phyloP scores from a whole-genome alignment of 352 stramenopile species.

The Pelagophyceae sp. region DNA sequence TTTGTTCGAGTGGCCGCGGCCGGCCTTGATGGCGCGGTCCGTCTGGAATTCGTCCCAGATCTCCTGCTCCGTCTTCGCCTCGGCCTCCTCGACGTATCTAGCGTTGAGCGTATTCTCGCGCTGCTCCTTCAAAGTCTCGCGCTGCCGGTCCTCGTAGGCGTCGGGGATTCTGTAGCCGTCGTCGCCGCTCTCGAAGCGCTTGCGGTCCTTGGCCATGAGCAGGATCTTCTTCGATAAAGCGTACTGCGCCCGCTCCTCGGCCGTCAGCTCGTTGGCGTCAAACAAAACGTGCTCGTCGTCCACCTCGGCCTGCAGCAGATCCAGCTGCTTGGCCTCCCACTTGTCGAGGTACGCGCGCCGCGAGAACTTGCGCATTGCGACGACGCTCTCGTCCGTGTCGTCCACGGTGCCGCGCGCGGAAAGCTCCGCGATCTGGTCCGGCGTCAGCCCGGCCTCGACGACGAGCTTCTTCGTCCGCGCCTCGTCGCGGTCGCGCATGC shows the following conservation, averaged over 20 bases:
- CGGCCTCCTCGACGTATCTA: slow-evolving; percentile 79
- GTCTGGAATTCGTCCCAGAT: slow-evolving; percentile 95
- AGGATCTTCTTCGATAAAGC: slow-evolving; percentile 77
- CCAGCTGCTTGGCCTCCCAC: slow-evolving; percentile 90
- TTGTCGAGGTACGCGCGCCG: slow-evolving; percentile 93
- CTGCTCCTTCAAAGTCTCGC: slow-evolving; percentile 71
- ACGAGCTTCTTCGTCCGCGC: slow-evolving; percentile 37
- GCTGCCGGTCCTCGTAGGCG: slow-evolving; percentile 82
- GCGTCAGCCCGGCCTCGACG: slow-evolving; percentile 44
- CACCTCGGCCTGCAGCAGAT: slow-evolving; percentile 73
- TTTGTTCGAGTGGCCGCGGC: slow-evolving; percentile 64
- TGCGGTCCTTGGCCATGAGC: slow-evolving; percentile 61
- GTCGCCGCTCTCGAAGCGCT: slow-evolving; percentile 45
- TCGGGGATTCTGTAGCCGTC: slow-evolving; percentile 82
- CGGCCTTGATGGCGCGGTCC: slow-evolving; percentile 59
- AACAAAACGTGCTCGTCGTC: slow-evolving; percentile 72
- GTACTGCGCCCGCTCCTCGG: slow-evolving; percentile 67
- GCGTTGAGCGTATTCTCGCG: slow-evolving; percentile 82
- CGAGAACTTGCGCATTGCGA: slow-evolving; percentile 73
- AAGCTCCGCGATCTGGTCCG: slow-evolving; percentile 67
- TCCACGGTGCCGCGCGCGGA: slow-evolving; percentile 57
- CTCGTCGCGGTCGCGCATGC: slow-evolving; percentile 43
- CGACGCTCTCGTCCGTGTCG: slow-evolving; percentile 45
- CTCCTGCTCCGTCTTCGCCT: slow-evolving; percentile 92
- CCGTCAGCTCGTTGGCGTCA: slow-evolving; percentile 56